Evolutionary conservation across 208 protist species (phyloP), one percentile per base, ranked within the genome.

Genomic region (Trichomonas tenax): DNA sequence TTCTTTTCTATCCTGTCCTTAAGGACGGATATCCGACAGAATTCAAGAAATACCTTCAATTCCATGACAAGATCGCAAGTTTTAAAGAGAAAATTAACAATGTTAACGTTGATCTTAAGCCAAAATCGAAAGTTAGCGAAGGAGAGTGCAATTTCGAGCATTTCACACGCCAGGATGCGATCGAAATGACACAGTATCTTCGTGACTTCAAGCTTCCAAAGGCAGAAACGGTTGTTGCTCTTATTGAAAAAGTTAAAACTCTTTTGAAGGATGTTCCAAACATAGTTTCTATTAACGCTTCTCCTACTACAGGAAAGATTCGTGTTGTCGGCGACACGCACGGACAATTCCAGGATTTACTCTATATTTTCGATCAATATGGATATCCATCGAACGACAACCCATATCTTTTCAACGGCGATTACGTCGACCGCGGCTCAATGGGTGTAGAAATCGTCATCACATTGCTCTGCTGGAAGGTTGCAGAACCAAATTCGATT

Each of bases 401-500:
- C 21, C 89, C 89, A 95, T 95, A 95, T 41, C 46, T 95, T 23
- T 95, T 95, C 31, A 95, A 95, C 36, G 89, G 89, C 23, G 89
- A 95, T 41, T 95, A 45, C 36, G 89, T 95, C 38, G 89, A 95
- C 72, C 89, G 89, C 72, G 89, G 89, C 1, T 81, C 46, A 40
- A n/a, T 38, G 45, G 49, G 89, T 40, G 23, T 95, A 15, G 89
- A 95, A 72, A 72, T 95, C 38, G 8, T 95, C 31, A 21, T 95
- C 31, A 72, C 46, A 26, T 44, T 95, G 17, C 38, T 95, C 38
- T 40, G 34, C 23, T 95, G 41, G 41, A 95, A 95, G 51, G 34
- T 51, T 40, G 89, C 49, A 45, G 44, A 81, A 31, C 34, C 23
- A 31, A 95, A 36, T 38, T 72, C 26, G 17, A 81, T 95, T 63